Percentiles rank a stretch among this genome's conserved stretches.
These are phyloP conservation scores for Tricholoma flavovirens DNA, from an alignment of 768 basidiomycete species.

Conservation along the genomic window DNA sequence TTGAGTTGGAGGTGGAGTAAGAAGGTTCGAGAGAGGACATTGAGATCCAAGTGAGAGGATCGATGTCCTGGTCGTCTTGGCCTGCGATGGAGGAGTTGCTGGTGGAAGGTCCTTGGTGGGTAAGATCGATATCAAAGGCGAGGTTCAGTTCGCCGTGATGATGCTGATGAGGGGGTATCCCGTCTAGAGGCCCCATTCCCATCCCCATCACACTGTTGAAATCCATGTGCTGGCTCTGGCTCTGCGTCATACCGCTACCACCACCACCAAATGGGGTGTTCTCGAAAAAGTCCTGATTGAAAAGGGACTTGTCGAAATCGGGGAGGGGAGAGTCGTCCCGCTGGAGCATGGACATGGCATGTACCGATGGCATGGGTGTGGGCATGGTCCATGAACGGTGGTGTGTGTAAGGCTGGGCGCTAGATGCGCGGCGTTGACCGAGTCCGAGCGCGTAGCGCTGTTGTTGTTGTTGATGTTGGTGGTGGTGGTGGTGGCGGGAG, in stretches of 20 bases:
- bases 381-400: constrained; percentile 32
- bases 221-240: background rate
- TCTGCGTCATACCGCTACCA: constrained; percentile 1
- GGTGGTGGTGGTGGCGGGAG: too few relatives aligned
- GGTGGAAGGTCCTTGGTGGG: background rate
- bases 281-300: constrained; percentile 32
- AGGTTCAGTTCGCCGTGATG: constrained; percentile 6
- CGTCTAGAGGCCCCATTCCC: constrained; percentile 21
- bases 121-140: background rate
- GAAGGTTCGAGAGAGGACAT: constrained; percentile 11
- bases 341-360: constrained; percentile 21
- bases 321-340: constrained; percentile 45
- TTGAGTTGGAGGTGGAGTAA: too few relatives aligned
- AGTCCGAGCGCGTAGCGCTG: constrained; percentile 37
- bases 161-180: constrained; percentile 13
- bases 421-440: constrained; percentile 47
- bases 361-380: background rate
- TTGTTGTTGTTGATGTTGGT: too few relatives aligned
- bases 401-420: constrained; percentile 34
- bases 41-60: constrained; percentile 13
- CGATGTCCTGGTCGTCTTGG: constrained; percentile 11
- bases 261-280: constrained; percentile 6
- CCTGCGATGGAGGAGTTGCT: constrained; percentile 4
- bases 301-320: constrained; percentile 42
- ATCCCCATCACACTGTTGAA: constrained; percentile 19